Conservation (phyloP, 495 filamentous ascomycete genomes). For the Xylaria scruposa region DNA sequence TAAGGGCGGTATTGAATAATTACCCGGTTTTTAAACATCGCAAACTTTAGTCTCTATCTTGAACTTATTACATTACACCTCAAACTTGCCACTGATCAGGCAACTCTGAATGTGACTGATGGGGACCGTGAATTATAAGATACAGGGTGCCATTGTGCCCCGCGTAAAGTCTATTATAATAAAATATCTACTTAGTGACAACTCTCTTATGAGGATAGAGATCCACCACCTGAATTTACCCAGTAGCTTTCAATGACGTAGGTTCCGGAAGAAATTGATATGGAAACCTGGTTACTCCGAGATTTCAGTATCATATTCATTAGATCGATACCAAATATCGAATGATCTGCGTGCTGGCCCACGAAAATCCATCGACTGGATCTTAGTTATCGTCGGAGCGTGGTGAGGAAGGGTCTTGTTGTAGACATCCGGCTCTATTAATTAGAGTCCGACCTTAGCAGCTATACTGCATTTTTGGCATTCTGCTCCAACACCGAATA, state of each 20-base stretch:
- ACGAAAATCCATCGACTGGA: background rate
- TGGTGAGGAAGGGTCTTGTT: background rate
- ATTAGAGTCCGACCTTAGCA: background rate
- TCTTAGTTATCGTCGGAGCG: background rate
- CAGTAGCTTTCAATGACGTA: conserved; percentile 7
- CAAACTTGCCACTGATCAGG: background rate
- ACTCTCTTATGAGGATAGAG: background rate
- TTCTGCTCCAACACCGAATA: background rate
- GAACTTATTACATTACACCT: background rate
- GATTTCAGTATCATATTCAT: background rate
- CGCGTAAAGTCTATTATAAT: background rate
- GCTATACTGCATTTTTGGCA: background rate
- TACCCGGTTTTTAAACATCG: background rate
- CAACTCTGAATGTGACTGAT: background rate
- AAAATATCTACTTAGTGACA: background rate
- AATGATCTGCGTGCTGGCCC: background rate
- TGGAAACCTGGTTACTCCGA: background rate
- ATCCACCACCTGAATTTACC: background rate
- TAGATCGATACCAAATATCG: background rate
- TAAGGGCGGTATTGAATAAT: background rate
- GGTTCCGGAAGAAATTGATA: too few species aligned
- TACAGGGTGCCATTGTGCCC: background rate
- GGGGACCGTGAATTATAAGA: background rate
- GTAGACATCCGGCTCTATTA: background rate
- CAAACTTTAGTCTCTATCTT: background rate